These are phyloP conservation scores for Haematococcus sp. DNA, from an alignment of 139 green algal genomes.

Conservation along the genomic window DNA sequence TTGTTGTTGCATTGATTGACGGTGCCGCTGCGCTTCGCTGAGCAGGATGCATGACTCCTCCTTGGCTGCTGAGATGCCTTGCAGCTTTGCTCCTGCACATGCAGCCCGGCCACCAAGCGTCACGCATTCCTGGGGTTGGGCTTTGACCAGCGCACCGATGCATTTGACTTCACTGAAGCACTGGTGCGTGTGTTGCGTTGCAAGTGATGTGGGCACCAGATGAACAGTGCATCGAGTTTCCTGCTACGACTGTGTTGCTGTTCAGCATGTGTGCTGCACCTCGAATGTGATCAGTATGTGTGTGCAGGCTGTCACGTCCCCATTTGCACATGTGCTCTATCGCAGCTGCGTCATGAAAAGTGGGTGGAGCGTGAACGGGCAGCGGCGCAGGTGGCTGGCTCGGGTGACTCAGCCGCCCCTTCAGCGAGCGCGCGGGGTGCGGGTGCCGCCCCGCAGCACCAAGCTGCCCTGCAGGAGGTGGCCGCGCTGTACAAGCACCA, in stretches of 20 bases:
- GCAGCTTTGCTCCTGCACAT: neutral
- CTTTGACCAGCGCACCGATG: constrained; percentile 67
- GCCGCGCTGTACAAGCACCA: constrained; percentile 45
- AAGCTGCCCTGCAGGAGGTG: constrained; percentile 28
- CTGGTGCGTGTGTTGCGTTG: constrained; percentile 39
- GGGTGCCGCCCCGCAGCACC: neutral
- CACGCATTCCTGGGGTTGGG: constrained; percentile 81
- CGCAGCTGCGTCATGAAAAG: constrained; percentile 59
- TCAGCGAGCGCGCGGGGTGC: neutral
- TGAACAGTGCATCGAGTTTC: too few species aligned
- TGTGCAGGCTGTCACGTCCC: neutral
- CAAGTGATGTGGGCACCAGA: neutral
- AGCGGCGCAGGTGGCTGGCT: neutral
- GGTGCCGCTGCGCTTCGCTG: too few species aligned
- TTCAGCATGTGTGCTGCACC: too few species aligned
- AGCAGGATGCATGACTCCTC: too few species aligned
- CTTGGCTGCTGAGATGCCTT: too few species aligned
- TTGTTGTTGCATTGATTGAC: too few species aligned
- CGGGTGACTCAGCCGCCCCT: neutral
- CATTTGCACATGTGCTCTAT: neutral
- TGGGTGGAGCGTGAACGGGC: constrained; percentile 35
- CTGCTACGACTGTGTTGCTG: too few species aligned
- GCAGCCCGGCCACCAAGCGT: constrained; percentile 36
- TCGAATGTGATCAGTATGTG: neutral
- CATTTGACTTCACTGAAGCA: constrained; percentile 87